phyloP scores from a whole-genome alignment of 2,329 filamentous ascomycete species.

The Blumeria graminis region DNA sequence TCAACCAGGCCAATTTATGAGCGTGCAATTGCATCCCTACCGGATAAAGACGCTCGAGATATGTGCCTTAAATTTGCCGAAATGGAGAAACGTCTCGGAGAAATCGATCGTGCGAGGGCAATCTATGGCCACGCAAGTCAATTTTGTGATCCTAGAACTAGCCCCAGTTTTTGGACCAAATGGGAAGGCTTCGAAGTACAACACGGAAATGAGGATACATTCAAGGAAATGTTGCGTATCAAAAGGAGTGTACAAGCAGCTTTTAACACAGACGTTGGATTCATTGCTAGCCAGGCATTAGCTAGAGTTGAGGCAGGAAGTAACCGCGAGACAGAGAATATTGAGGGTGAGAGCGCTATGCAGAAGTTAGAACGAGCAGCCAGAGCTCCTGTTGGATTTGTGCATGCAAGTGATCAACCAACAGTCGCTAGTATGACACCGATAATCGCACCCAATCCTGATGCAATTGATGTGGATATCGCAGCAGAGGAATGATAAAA shows the following conservation, averaged over 20 bases:
- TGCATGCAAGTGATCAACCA: slow-evolving; percentile 60
- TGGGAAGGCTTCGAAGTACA: slow-evolving; percentile 97
- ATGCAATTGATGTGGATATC: slow-evolving; percentile 59
- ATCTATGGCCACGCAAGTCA: slow-evolving; percentile 95
- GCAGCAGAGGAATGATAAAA: slow-evolving; percentile 6
- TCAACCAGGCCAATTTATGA: slow-evolving; percentile 93
- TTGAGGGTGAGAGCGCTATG: slow-evolving; percentile 38
- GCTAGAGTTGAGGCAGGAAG: slow-evolving; percentile 46
- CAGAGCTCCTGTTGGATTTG: slow-evolving; percentile 73
- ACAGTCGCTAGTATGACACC: slow-evolving; percentile 21
- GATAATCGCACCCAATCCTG: slow-evolving; percentile 40
- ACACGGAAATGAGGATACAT: slow-evolving; percentile 96
- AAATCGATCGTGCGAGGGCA: slow-evolving; percentile 82
- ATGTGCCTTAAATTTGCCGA: slow-evolving; percentile 99
- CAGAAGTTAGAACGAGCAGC: slow-evolving; percentile 68
- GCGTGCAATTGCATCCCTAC: slow-evolving; percentile 76
- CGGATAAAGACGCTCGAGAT: slow-evolving; percentile 76
- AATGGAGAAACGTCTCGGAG: slow-evolving; percentile 76
- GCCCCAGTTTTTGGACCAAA: slow-evolving; percentile 76
- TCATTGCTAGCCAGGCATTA: slow-evolving; percentile 87
- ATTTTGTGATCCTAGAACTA: slow-evolving; percentile 86
- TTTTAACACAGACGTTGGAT: slow-evolving; percentile 97
- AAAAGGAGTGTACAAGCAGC: slow-evolving; percentile 93
- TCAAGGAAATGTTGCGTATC: slow-evolving; percentile 96
- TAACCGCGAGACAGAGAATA: background rate